Evolutionary conservation across 305 asterid species (phyloP).

Genomic region (Stenogyne calaminthoides): DNA sequence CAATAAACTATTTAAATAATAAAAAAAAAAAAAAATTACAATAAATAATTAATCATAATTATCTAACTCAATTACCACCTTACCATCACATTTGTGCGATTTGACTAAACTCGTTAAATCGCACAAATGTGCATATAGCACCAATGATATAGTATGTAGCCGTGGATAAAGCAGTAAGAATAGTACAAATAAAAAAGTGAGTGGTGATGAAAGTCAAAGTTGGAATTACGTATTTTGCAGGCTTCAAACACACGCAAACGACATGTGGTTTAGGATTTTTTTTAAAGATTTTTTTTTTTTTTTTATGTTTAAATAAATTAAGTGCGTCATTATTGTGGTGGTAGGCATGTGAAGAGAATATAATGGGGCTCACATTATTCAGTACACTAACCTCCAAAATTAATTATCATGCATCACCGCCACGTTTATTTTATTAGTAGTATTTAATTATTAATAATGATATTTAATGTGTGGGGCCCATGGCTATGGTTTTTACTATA

Average conservation of each 20-base stretch:
- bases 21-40: no score
- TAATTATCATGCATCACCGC: constrained; percentile 36
- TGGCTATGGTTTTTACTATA: neutral
- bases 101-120: no score
- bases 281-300: constrained; percentile 1
- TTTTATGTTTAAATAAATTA: constrained; percentile 4
- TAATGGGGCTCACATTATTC: constrained; percentile 22
- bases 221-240: constrained; percentile 33
- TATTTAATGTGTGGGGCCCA: constrained; percentile 25
- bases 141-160: neutral
- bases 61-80: no score
- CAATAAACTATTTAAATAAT: no score
- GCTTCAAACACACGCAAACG: constrained; percentile 43
- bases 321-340: constrained; percentile 23
- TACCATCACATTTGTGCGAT: no score
- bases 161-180: constrained; percentile 17
- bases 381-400: constrained; percentile 40
- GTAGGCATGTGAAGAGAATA: constrained; percentile 37
- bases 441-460: no score
- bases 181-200: neutral
- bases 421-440: constrained; percentile 18
- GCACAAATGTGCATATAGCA: no score
- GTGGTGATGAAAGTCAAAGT: constrained; percentile 42
- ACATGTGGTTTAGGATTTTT: constrained; percentile 40
- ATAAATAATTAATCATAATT: no score